Conservation (phyloP, 225 moss, liverwort and hornwort genomes). For the Takakia lepidozioides region DNA sequence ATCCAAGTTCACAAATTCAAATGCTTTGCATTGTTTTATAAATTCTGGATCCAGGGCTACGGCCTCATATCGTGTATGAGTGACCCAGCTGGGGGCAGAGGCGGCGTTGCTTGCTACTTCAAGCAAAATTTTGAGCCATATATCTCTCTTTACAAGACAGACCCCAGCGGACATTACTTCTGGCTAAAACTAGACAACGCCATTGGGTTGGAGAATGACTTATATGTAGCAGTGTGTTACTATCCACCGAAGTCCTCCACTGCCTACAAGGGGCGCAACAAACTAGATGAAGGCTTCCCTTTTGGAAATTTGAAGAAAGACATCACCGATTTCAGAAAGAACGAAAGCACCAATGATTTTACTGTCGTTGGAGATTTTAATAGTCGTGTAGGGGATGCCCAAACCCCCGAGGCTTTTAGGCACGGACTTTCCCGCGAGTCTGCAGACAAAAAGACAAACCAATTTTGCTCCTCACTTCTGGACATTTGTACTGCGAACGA, state of each 20-base stretch:
- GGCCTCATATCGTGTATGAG: conserved; percentile 34
- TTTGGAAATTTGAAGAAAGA: conserved; percentile 27
- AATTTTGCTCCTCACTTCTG: no score
- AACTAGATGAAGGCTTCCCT: conserved; percentile 28
- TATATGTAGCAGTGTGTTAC: conserved; percentile 42
- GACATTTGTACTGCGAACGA: conserved; percentile 31
- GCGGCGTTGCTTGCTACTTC: conserved; percentile 44
- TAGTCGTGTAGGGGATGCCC: conserved; percentile 32
- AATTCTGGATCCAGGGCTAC: conserved; percentile 22
- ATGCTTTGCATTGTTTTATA: no score
- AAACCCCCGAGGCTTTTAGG: conserved; percentile 35
- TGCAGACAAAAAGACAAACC: conserved; percentile 38
- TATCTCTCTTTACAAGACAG: conserved; percentile 21
- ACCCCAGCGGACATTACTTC: conserved; percentile 31
- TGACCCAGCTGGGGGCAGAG: conserved; percentile 21
- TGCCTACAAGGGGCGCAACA: conserved; percentile 29
- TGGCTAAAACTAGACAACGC: conserved; percentile 33
- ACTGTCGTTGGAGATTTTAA: conserved; percentile 50
- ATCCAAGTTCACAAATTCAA: neutral
- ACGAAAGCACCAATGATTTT: conserved; percentile 11
- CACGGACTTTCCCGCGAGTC: conserved; percentile 26
- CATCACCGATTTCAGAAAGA: conserved; percentile 13
- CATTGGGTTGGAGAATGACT: conserved; percentile 25
- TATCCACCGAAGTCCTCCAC: conserved; percentile 30
- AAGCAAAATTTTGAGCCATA: conserved; percentile 13